Evolutionary conservation across 2,329 filamentous ascomycete species (phyloP), one percentile per base, ranked within the genome.

Genomic region (Rosellinia necatrix): DNA sequence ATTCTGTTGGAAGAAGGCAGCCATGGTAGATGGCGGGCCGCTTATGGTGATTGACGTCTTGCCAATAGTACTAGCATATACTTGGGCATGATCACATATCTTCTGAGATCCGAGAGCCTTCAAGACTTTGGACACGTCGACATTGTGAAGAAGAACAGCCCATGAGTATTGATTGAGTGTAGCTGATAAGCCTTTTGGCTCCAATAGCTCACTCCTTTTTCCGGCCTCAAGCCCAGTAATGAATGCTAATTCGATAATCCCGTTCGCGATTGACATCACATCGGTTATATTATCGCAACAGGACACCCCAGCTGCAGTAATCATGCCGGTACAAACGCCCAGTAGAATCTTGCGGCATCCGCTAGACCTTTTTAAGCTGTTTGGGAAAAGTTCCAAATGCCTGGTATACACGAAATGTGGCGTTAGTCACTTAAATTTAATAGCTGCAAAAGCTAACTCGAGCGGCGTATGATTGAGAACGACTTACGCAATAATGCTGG

Each of bases 381-480:
- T 38, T 17, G 43, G 51, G 7, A 70, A 59, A 61, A 65, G 37
- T 70, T 49, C 43, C 17, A 49, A 21, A 35, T 55, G 30, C 9
- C 52, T 49, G 13, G 8, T 29, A 22, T 13, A 24, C n/a, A 7
- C 22, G 2, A 30, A n/a, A 6, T 21, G 6, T 13, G 1, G 15
- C 24, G 9, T 49, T 29, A 38, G 46, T 17, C 6, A 2, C n/a
- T 12, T 32, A 32, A n/a, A n/a, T n/a, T n/a, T 32, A 6, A 12
- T 32, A 3, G 30, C 5, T 32, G 4, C 10, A 32, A 32, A 12
- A 12, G 30, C n/a, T n/a, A n/a, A n/a, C n/a, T n/a, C n/a, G n/a
- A n/a, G n/a, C n/a, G n/a, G n/a, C n/a, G n/a, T n/a, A n/a, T n/a
- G 4, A 32, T 32, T 29, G 12, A 32, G 4, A 9, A 32, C 4